A percentile compares a stretch with the other conserved stretches of the same genome.
phyloP scores from a whole-genome alignment of 1,284 basidiomycete species.

The Lignosus rhinocerotis region DNA sequence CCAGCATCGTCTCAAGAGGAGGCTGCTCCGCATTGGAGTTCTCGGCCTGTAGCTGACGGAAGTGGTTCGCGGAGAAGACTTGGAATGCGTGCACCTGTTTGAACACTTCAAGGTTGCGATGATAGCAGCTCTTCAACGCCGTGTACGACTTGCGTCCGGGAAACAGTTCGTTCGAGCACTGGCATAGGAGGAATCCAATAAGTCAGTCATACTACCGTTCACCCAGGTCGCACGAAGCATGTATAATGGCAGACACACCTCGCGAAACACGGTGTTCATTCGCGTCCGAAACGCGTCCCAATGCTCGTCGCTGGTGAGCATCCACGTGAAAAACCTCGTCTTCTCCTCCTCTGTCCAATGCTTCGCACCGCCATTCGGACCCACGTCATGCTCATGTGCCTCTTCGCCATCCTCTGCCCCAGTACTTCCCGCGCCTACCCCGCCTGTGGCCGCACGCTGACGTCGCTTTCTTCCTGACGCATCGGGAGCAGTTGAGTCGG shows the following conservation, averaged over 20 bases:
- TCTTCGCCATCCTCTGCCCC: constrained; percentile 18
- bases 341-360: constrained; percentile 83
- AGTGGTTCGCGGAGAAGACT: constrained; percentile 44
- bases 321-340: constrained; percentile 69
- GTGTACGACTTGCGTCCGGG: constrained; percentile 75
- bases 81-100: constrained; percentile 76
- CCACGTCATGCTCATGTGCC: constrained; percentile 26
- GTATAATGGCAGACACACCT: constrained; percentile 48
- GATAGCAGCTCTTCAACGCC: constrained; percentile 77
- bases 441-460: constrained; percentile 2
- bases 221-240: background rate
- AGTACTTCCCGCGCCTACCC: background rate
- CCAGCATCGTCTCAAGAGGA: constrained; percentile 65
- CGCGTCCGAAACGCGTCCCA: constrained; percentile 72
- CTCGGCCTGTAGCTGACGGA: constrained; percentile 19
- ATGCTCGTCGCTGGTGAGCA: constrained; percentile 74
- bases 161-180: constrained; percentile 72
- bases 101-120: constrained; percentile 78
- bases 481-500: constrained; percentile 12
- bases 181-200: background rate
- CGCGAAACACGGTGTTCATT: constrained; percentile 76
- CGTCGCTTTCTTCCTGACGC: constrained; percentile 18
- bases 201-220: too few species aligned
- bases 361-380: constrained; percentile 54
- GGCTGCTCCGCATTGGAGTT: constrained; percentile 48